Evolutionary conservation across 257 asterid genomes (phyloP), one percentile per base, ranked within the genome.

Genomic region (Anisodus tanguticus): DNA sequence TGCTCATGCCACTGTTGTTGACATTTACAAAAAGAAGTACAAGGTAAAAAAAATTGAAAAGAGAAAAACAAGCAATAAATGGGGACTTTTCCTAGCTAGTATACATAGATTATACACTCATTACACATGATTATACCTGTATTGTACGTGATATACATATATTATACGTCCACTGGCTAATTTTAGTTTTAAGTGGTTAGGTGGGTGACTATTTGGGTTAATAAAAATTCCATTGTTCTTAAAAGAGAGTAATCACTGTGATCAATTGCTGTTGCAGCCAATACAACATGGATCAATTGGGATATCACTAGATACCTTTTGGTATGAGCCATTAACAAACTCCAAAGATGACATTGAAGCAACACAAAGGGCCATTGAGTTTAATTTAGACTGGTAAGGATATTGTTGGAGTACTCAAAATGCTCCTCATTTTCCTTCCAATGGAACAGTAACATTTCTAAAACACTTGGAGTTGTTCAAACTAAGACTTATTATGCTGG

Each of bases 351-450:
- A 94, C 85, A 83, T 92, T 41, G 85, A 90, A 85, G 98, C 99
- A 41, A 76, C 93, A 49, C 83, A 88, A 82, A 88, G 98, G 86
- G 97, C 97, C 17, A 80, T 94, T 1, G 99, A 95, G 72, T 95
- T 91, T 72, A 81, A 90, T 88, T 86, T 95, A 86, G 99, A 97
- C 6, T 95, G 99, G 99, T 94, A 86, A 84, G 85, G 58, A 58
- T 72, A 71, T 47, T 54, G 66, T 16, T 45, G 47, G 4, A n/a
- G 35, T 8, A 35, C 9, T 79, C 6, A 11, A 55, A 13, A 8
- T 26, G 31, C 15, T 79, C 0, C 66, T 54, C 31, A 55, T 9
- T 9, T 37, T 39, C 45, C 39, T 9, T 8, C 2, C 5, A 62
- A 19, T 10, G 8, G 8, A 31, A 31, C 35, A 31, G 35, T 31